phyloP scores from a whole-genome alignment of 2,329 filamentous ascomycete genomes.

The Rhynchosporium agropyri region DNA sequence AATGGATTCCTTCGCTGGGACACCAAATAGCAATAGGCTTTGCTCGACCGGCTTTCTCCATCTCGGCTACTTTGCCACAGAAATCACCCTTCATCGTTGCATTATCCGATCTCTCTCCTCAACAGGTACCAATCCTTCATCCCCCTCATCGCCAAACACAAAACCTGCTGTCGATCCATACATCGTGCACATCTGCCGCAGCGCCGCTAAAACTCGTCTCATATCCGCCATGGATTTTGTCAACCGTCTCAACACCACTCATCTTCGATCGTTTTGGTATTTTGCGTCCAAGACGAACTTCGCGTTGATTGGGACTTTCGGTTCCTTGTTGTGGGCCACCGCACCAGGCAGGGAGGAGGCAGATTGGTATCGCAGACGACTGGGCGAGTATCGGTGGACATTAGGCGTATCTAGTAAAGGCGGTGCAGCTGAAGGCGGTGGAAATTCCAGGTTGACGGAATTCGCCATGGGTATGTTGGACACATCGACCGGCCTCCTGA shows the following conservation, averaged over 20 bases:
- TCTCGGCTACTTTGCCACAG: conserved; percentile 88
- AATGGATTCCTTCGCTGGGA: conserved; percentile 62
- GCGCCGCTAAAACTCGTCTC: conserved; percentile 87
- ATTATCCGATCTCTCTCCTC: conserved; percentile 79
- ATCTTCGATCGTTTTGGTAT: conserved; percentile 92
- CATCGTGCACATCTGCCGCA: conserved; percentile 88
- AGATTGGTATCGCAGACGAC: conserved; percentile 83
- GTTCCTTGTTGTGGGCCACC: conserved; percentile 85
- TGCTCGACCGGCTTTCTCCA: conserved; percentile 78
- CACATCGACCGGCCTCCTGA: conserved; percentile 68
- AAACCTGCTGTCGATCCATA: conserved; percentile 68
- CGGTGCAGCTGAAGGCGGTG: conserved; percentile 45
- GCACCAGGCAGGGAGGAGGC: conserved; percentile 85
- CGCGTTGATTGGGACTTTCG: conserved; percentile 92
- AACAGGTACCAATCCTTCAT: conserved; percentile 45
- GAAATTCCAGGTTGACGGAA: conserved; percentile 59
- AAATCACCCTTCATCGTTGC: conserved; percentile 89
- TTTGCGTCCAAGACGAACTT: conserved; percentile 89
- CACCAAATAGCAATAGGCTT: conserved; percentile 48
- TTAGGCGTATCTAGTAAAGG: conserved; percentile 78
- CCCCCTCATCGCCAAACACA: conserved; percentile 45
- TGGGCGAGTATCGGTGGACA: conserved; percentile 94
- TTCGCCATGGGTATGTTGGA: conserved; percentile 81
- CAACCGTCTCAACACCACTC: conserved; percentile 83
- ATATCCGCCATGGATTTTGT: conserved; percentile 98